Evolutionary conservation across 768 basidiomycete genomes (phyloP).

Genomic region (Boletus huronensis): DNA sequence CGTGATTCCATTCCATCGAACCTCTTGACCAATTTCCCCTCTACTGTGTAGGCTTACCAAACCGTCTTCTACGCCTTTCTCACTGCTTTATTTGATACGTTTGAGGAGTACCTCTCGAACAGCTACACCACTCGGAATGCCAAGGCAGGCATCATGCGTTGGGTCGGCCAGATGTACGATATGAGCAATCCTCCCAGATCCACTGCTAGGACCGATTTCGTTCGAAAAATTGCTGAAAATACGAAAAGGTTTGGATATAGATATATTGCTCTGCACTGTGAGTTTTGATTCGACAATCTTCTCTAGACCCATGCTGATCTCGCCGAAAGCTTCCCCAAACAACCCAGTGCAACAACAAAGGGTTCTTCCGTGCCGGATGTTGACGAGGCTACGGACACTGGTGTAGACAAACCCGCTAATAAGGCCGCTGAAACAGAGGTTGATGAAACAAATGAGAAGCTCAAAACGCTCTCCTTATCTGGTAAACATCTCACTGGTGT

Average conservation of each 20-base stretch:
- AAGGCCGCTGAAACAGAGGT: neutral
- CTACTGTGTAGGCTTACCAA: neutral
- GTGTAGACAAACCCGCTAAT: neutral
- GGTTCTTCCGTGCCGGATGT: neutral
- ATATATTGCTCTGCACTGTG: no score
- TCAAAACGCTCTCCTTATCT: neutral
- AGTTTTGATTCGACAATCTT: neutral
- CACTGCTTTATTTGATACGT: conserved; percentile 3
- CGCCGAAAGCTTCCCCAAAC: neutral
- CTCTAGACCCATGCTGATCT: neutral
- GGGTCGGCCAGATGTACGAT: neutral
- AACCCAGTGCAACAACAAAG: neutral
- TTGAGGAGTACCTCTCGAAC: no score
- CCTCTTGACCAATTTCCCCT: neutral
- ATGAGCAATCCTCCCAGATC: neutral
- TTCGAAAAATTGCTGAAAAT: neutral
- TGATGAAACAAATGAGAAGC: neutral
- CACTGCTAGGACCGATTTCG: neutral
- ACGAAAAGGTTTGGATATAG: neutral
- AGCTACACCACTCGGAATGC: no score
- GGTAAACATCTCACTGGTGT: neutral
- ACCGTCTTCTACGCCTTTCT: conserved; percentile 3
- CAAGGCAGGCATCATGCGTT: neutral
- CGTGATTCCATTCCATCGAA: neutral
- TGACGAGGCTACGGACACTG: neutral